Base-by-base conservation (phyloP, 2,329 filamentous ascomycete species). In the Penicillium sp. region DNA sequence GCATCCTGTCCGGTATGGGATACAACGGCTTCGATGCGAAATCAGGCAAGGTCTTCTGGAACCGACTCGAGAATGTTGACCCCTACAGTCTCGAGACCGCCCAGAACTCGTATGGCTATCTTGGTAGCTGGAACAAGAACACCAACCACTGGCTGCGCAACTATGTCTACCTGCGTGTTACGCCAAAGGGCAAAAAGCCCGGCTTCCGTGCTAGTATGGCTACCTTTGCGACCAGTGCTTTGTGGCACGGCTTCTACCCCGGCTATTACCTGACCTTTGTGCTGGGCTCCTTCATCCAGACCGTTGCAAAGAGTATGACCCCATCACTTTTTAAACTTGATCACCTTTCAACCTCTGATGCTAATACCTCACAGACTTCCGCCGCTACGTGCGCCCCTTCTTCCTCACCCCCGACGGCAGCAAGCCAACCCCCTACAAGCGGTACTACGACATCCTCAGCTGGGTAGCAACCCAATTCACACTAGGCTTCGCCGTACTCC, bases 211-310 rank as follows among this genome's bases (percentile, higher is more conserved):
- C 95, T 55, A 98, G 91, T 72, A 81, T 99, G 81, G 92, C 93
- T 37, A 99, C 95, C 0, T 99, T 99, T 75, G 86, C 88, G 7
- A 98, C 95, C 22, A 97, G 93, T 73, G 94, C 95, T 3, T 89
- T 98, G 69, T 99, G 95, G 95, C 95, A 99, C 74, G 95, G 95
- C 33, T 99, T 99, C 79, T 96, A 96, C 69, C 94, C 95, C 0
- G 95, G 95, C 6, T 99, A 99, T 78, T 98, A 98, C 77, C 80
- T 99, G 63, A 86, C 90, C 5, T 99, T 99, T 72, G 81, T 98
- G 44, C 84, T 98, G 8, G 95, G 91, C 1, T 93, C 92, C 64
- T 91, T 99, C 68, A 86, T 97, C 33, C 95, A 99, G 75, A 97
- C 93, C 2, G 89, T 89, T 19, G 93, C 95, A 59, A 99, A 99